Conservation (phyloP, 2,329 filamentous ascomycete species). For the Ophiostoma sp. region DNA sequence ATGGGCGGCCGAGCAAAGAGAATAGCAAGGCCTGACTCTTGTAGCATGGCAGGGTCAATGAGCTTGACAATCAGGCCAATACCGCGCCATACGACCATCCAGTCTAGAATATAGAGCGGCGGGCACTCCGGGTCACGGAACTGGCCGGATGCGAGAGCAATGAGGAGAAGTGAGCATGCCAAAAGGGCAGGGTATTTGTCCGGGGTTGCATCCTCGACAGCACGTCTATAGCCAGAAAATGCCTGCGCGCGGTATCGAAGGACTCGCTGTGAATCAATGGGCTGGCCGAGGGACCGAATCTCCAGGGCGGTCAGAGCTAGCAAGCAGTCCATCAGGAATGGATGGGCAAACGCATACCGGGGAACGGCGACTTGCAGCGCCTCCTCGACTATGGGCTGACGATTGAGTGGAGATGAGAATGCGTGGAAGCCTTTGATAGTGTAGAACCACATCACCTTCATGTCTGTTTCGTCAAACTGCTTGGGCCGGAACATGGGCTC, state of each 20-base stretch:
- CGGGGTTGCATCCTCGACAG: neutral
- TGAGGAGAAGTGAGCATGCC: neutral
- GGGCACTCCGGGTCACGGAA: neutral
- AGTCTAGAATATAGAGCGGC: neutral
- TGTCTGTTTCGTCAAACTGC: slow-evolving; percentile 40
- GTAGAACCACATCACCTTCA: slow-evolving; percentile 54
- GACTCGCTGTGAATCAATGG: neutral
- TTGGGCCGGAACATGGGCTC: slow-evolving; percentile 38
- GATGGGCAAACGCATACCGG: neutral
- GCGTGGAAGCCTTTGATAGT: slow-evolving; percentile 43
- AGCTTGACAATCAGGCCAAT: neutral
- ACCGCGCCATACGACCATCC: neutral
- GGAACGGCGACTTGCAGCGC: neutral
- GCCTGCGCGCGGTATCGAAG: neutral
- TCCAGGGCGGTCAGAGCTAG: neutral
- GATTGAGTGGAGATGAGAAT: slow-evolving; percentile 41
- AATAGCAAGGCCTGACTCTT: neutral
- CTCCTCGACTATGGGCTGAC: neutral
- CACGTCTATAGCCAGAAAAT: neutral
- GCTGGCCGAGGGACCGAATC: neutral
- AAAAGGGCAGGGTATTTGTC: neutral
- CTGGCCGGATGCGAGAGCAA: neutral
- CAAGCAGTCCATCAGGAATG: neutral
- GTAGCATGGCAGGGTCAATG: neutral
- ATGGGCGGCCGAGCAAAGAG: neutral